Base-by-base conservation (phyloP, 2,329 filamentous ascomycete genomes). In the Pseudocercospora pini-densiflorae region DNA sequence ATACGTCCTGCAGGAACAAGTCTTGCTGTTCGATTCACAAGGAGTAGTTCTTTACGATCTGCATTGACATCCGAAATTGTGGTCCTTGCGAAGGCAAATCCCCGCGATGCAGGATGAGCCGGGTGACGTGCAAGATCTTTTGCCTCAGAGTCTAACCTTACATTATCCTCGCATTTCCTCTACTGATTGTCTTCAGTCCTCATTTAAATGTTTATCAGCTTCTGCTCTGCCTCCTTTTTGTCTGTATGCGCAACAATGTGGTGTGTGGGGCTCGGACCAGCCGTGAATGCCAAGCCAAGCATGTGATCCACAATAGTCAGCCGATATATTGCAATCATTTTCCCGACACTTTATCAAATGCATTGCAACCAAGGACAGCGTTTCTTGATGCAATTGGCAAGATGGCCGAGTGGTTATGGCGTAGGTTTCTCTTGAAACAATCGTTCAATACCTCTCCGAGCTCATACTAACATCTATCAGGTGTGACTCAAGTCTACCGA, bases 401-500 rank as follows among this genome's bases (percentile, higher is more conserved):
- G n/a, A 14, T 16, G 33, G 72, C 74, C 72, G 73, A 76, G 74
- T 76, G 72, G 74, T 76, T 77, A 77, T 76, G 75, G 74, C 70
- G 68, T 64, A 51, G 12, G 62, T 59, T 43, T 5, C 21, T 12
- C 31, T n/a, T 16, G n/a, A n/a, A n/a, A n/a, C n/a, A n/a, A n/a
- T n/a, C n/a, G n/a, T n/a, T n/a, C 5, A 14, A 3, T 21, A 23
- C 29, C 12, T 8, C 4, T 1, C 2, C 23, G 12, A 19, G 1
- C 12, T 5, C 12, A 19, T 9, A 5, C 60, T 54, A 62, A 55
- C 19, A 16, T 21, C 5, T 8, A 2, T 16, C 14, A 47, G 31
- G 73, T 72, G 73, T 76, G 75, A 76, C 75, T 76, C 75, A 76
- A 76, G n/a, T n/a, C n/a, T n/a, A n/a, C n/a, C n/a, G n/a, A n/a